These are phyloP conservation scores for Amesomyces nigricolor DNA, from an alignment of 2,329 filamentous ascomycete genomes.

Conservation along the genomic window DNA sequence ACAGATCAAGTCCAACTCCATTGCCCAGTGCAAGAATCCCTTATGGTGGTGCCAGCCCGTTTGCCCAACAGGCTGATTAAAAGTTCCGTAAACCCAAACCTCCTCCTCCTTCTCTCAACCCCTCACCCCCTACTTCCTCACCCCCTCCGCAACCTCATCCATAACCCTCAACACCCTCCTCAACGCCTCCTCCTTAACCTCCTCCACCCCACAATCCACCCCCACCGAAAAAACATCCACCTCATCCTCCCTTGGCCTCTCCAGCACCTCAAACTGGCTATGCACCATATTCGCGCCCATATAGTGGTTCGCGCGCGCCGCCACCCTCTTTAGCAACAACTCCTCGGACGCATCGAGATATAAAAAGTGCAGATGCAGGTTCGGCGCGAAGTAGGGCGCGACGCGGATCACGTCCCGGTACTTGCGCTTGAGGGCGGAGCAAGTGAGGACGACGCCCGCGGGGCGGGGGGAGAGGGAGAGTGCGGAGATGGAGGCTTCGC, in stretches of 20 bases:
- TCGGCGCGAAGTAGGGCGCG: conserved; percentile 67
- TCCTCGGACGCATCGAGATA: conserved; percentile 77
- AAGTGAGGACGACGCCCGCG: conserved; percentile 84
- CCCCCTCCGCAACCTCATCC: conserved; percentile 31
- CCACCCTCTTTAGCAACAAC: conserved; percentile 69
- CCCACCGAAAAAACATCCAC: conserved; percentile 67
- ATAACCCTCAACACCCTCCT: conserved; percentile 52
- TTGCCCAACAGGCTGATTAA: background rate
- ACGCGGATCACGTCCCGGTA: conserved; percentile 90
- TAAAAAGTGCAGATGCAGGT: conserved; percentile 82
- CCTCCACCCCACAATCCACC: conserved; percentile 50
- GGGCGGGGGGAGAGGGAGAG: conserved; percentile 53
- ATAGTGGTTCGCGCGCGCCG: conserved; percentile 73
- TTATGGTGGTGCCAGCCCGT: background rate
- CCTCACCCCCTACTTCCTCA: background rate
- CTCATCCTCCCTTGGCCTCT: conserved; percentile 68
- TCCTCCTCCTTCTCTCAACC: background rate
- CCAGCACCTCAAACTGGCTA: conserved; percentile 84
- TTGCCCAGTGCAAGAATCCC: conserved; percentile 5
- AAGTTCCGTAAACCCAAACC: background rate
- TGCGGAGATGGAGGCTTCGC: conserved; percentile 58
- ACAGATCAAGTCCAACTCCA: conserved; percentile 5
- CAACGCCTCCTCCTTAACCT: conserved; percentile 57
- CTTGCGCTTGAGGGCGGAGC: conserved; percentile 92
- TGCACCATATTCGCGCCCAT: conserved; percentile 96